Evolutionary conservation across 768 basidiomycete genomes (phyloP), one percentile per base, ranked within the genome.

Genomic region (Kockovaella imperatae): DNA sequence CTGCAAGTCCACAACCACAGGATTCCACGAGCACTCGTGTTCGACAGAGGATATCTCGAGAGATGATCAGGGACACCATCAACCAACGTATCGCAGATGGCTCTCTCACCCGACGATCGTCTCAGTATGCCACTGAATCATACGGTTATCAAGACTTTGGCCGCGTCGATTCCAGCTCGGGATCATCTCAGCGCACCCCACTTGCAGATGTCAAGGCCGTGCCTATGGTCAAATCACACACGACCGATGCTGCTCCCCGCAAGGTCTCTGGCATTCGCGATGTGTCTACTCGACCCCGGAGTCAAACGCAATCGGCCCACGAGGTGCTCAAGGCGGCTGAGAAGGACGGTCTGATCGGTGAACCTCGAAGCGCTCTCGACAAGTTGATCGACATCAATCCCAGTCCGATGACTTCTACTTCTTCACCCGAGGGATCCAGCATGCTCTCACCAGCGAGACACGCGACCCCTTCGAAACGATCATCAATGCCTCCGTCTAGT

Each of bases 11-110:
- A 11, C 17, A n/a, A 15, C 3, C n/a, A 14, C 44, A n/a, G 13
- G 49, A 43, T 15, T 54, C 56, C 4, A 57, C 55, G 0, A 65
- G 51, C 23, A 50, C 59, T n/a, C 38, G 49, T 18, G 60, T 71
- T n/a, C 45, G 69, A 34, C 69, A 67, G 45, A 40, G 69, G 23
- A 71, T 71, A 41, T 65, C 62, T 4, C 52, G 65, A 29, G 69
- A 71, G 35, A 59, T 66, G 59, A 71, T 71, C 41, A 41, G 62
- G 3, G 62, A 67, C 32, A 65, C 59, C 18, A 59, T 71, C 28
- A 56, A 71, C 31, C 59, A 61, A 39, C 49, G 62, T 18, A 57
- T 64, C 35, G 62, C 67, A 4, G 63, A 61, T 20, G 64, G 62
- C 5, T 56, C 50, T 32, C 36, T 64, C 15, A 54, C 58, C 4